phyloP scores from a whole-genome alignment of 2,329 filamentous ascomycete species.

The Magnaporthiopsis incrustans region DNA sequence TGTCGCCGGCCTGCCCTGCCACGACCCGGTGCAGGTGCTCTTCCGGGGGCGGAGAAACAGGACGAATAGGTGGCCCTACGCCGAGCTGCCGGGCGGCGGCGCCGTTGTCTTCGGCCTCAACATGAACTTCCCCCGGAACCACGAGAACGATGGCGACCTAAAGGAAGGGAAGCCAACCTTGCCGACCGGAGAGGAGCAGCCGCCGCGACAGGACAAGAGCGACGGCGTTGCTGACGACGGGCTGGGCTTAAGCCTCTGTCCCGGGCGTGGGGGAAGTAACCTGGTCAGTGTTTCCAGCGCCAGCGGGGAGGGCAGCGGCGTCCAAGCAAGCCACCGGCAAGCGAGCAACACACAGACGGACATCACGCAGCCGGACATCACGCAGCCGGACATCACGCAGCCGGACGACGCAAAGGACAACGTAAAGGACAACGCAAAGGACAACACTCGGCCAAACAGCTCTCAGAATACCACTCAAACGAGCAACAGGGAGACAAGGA shows the following conservation, averaged over 20 bases:
- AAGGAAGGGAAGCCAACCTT: background rate
- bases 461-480: no score
- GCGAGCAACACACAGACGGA: no score
- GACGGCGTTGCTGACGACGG: background rate
- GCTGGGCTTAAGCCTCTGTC: background rate
- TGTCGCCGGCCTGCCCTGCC: background rate
- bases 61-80: background rate
- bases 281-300: no score
- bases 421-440: no score
- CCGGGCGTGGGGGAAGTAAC: no score
- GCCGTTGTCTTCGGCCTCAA: background rate
- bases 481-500: no score
- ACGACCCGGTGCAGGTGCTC: background rate
- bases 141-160: background rate
- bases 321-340: no score
- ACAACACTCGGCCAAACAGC: no score
- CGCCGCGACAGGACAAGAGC: background rate
- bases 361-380: no score
- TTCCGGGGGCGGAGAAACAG: background rate
- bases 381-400: no score
- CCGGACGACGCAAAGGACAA: no score
- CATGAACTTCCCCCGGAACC: background rate
- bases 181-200: background rate
- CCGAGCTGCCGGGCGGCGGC: background rate
- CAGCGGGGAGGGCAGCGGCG: no score